Evolutionary conservation across 371 early-diverging fungal genomes (phyloP), one percentile per base, ranked within the genome.

Genomic region (Polyrhizophydium stewartii): DNA sequence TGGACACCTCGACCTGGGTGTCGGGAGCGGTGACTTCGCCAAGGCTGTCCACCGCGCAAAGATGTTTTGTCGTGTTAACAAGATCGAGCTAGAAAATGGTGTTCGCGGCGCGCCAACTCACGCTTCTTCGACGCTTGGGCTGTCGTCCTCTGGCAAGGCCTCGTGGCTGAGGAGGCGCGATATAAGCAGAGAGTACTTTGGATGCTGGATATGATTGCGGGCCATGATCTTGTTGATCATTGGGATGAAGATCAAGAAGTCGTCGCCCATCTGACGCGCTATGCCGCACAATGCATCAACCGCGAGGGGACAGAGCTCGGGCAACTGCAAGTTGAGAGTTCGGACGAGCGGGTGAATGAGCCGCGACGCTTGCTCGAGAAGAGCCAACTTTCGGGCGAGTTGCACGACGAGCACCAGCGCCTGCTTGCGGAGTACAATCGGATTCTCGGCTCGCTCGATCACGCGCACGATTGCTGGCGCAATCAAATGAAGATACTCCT

Each of bases 401-500:
- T 87, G 82, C 0, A 87, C 91, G 33, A 93, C 85, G n/a, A 93
- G 87, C 31, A 77, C 68, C 24, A 96, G 86, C 0, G 95, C 90
- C 27, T 83, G 73, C 43, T 82, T 85, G 40, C 92, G 85, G n/a
- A 95, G 73, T 22, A 62, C 61, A 2, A 78, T 60, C 0, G 89
- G 87, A 0, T 81, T 79, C 51, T 89, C 91, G 0, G 84, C 74
- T 32, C 83, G 81, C 65, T 94, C 94, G 65, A 95, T 87, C 46
- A 92, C 80, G 46, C 79, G 73, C 52, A 96, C 88, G 17, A 98
- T 81, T 7, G 87, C 89, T 6, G 96, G 97, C 51, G 96, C 85
- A 12, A 96, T 89, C 27, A 98, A 76, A 65, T 92, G 93, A 79
- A 96, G 83, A 64, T 94, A 93, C 58, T 95, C 94, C 67, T 97